phyloP scores from a whole-genome alignment of 192 early-diverging fungal genomes.

The Obelidium mucronatum region DNA sequence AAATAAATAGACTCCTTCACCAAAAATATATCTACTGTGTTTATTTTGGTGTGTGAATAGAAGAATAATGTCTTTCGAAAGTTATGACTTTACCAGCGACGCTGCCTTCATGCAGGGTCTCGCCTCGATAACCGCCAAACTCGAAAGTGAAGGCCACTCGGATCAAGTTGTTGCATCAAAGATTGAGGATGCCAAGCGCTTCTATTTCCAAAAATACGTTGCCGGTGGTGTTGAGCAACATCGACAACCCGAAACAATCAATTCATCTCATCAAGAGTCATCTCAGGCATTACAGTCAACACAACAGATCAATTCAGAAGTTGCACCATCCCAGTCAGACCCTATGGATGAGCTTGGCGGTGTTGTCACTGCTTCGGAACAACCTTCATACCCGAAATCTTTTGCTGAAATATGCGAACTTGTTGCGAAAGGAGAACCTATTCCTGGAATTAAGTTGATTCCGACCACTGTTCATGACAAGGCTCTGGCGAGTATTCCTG shows the following conservation, averaged over 20 bases:
- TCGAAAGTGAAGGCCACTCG: background rate
- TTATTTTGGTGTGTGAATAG: too few relatives aligned
- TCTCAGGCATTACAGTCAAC: background rate
- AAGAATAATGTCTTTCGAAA: slow-evolving; percentile 12
- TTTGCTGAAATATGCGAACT: slow-evolving; percentile 56
- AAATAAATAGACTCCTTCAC: too few relatives aligned
- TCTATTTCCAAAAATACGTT: slow-evolving; percentile 50
- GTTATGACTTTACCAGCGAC: slow-evolving; percentile 27
- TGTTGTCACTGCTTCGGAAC: background rate
- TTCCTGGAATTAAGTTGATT: slow-evolving; percentile 52
- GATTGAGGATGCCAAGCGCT: slow-evolving; percentile 44
- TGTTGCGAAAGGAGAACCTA: slow-evolving; percentile 46
- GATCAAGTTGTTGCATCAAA: background rate
- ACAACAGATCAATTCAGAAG: background rate
- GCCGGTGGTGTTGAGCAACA: slow-evolving; percentile 4
- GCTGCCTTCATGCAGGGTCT: slow-evolving; percentile 23
- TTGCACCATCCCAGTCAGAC: background rate
- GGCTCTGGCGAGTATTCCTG: slow-evolving; percentile 1
- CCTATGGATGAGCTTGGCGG: slow-evolving; percentile 2
- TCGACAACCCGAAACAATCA: background rate
- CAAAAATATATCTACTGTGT: too few relatives aligned
- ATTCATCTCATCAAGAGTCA: background rate
- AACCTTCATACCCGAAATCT: slow-evolving; percentile 45
- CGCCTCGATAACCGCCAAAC: background rate
- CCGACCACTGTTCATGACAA: slow-evolving; percentile 48